Evolutionary conservation across 2,329 filamentous ascomycete genomes (phyloP).

Genomic region (Leptographium galeiforme): DNA sequence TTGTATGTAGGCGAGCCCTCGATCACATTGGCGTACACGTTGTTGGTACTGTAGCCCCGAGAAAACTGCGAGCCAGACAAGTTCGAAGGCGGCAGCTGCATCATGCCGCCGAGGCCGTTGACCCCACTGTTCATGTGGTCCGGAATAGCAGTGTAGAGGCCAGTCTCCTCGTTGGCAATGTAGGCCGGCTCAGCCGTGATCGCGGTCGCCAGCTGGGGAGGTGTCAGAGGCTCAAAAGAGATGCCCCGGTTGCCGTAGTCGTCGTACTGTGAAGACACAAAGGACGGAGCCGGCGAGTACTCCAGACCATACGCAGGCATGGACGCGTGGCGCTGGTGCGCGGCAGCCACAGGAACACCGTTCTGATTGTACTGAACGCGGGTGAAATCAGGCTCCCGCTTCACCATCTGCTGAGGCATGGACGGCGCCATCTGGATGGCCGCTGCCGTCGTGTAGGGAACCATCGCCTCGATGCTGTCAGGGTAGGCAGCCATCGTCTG

Average conservation of each 20-base stretch:
- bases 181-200: conserved; percentile 85
- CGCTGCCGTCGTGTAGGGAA: conserved; percentile 39
- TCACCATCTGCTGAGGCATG: conserved; percentile 62
- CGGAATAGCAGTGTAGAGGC: conserved; percentile 86
- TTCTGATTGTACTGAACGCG: conserved; percentile 86
- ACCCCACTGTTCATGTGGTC: conserved; percentile 63
- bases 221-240: conserved; percentile 93
- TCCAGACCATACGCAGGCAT: conserved; percentile 93
- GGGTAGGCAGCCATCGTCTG: conserved; percentile 40
- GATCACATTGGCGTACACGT: conserved; percentile 77
- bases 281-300: conserved; percentile 94
- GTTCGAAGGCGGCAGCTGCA: conserved; percentile 80
- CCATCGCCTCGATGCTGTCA: conserved; percentile 60
- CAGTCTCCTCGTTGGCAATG: conserved; percentile 95
- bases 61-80: conserved; percentile 68
- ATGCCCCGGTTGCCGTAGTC: conserved; percentile 95
- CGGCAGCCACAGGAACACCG: conserved; percentile 67
- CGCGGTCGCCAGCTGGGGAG: conserved; percentile 75
- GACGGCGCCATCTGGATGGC: conserved; percentile 56
- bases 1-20: conserved; percentile 98
- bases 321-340: conserved; percentile 89
- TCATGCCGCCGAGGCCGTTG: conserved; percentile 71
- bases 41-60: conserved; percentile 57
- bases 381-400: conserved; percentile 75
- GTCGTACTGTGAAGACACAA: conserved; percentile 96